These are phyloP conservation scores for Puccinia novopanici DNA, from an alignment of 1,284 basidiomycete species.

Conservation along the genomic window DNA sequence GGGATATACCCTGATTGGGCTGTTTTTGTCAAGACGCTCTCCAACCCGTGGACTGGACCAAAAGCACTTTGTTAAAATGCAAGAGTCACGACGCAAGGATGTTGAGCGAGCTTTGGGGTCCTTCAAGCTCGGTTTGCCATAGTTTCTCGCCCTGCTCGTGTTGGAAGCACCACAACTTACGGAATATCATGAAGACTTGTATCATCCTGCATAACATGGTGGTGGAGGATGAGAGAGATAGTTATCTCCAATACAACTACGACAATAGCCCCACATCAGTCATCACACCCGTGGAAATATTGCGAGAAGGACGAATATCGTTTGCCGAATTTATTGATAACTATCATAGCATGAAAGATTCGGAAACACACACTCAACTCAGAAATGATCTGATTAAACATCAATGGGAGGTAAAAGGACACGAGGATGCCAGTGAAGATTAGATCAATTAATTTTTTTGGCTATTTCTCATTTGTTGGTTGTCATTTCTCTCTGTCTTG, in stretches of 20 bases:
- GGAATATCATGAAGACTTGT: conserved; percentile 4
- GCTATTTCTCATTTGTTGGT: no score
- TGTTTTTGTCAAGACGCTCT: not conserved
- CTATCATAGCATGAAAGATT: not conserved
- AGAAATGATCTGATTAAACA: conserved; percentile 4
- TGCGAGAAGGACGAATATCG: not conserved
- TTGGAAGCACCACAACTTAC: not conserved
- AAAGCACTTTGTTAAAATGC: not conserved
- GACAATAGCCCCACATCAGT: not conserved
- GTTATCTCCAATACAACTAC: not conserved
- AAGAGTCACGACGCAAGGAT: not conserved
- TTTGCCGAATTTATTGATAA: not conserved
- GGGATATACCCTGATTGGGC: conserved; percentile 27
- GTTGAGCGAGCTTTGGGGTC: conserved; percentile 2
- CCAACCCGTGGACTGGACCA: not conserved
- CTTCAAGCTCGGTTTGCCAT: not conserved
- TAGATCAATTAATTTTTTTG: no score
- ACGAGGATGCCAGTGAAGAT: no score
- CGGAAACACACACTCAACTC: not conserved
- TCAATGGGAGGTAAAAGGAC: not conserved
- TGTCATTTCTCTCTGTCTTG: no score
- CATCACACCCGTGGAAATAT: not conserved
- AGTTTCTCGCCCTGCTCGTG: not conserved
- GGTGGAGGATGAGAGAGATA: conserved; percentile 12
- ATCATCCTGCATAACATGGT: no score